Base-by-base conservation (phyloP, 129 eudicot species). In the Rutidosis leptorrhynchoides region DNA sequence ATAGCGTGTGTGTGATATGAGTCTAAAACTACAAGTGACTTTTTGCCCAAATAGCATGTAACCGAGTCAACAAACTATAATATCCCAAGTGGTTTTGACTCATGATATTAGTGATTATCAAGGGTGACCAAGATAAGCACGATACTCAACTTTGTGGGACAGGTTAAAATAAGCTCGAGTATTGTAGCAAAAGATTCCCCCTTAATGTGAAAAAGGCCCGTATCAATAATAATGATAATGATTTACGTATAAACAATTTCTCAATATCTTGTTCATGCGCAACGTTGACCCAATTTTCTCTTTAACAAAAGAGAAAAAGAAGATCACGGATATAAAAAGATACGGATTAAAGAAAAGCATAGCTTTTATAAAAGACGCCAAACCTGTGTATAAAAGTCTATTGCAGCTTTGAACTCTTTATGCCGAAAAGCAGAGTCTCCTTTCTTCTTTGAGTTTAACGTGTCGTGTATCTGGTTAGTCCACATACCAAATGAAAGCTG, bases 401-500 rank as follows among this genome's bases (percentile, higher is more conserved):
- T 83, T 52, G 98, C 95, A 33, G 87, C 82, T 78, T 69, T 76
- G 70, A 80, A 83, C 54, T 92, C 96, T 81, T 85, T 92, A 48
- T 92, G 95, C 68, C 95, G 82, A 78, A 92, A 92, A 70, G 98
- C 95, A 40, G 62, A 58, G 61, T 92, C 98, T 49, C 98, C 98
- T 75, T 88, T 88, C 80, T 92, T 88, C 84, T 92, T 92, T 7
- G 98, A 85, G 85, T 72, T 88, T 79, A 92, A 68, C 4, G 91
- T 92, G 12, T 92, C 98, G 55, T 92, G 98, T 85, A 92, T 76
- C 79, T 92, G 98, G 63, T 88, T 80, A 61, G 98, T 92, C 98
- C 98, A 92, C 96, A 88, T 88, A 76, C 86, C 90, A 71, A 92
- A 92, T 0, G 98, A 92, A 20, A 91, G 96, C 96, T 90, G 86